A percentile compares a stretch with the other conserved stretches of the same genome.
phyloP scores from a whole-genome alignment of 805 yeast species.

The Sugiyamaella smithiae region DNA sequence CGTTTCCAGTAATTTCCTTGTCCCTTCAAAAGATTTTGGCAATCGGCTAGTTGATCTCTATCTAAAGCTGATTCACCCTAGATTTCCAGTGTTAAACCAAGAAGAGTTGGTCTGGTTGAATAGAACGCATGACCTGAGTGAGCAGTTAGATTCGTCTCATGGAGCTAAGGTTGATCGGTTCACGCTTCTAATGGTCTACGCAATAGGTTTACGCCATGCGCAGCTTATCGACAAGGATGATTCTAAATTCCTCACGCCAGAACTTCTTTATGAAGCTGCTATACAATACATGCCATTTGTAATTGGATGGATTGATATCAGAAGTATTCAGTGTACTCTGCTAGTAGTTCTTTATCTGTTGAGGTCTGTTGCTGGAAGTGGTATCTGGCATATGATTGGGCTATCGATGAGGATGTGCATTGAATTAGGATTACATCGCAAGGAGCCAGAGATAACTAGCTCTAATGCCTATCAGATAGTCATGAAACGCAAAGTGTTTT shows the following conservation, averaged over 20 bases:
- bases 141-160: background rate
- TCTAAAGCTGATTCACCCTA: conserved; percentile 7
- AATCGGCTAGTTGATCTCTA: conserved; percentile 7
- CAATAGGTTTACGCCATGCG: conserved; percentile 12
- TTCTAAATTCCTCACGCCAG: conserved; percentile 10
- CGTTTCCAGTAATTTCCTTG: background rate
- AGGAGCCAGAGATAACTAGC: conserved; percentile 31
- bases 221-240: conserved; percentile 13
- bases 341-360: conserved; percentile 10
- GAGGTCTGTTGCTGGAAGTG: conserved; percentile 53
- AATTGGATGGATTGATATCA: background rate
- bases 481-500: conserved; percentile 68
- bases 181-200: conserved; percentile 12
- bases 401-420: conserved; percentile 73
- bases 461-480: conserved; percentile 59
- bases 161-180: conserved; percentile 4
- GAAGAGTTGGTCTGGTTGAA: conserved; percentile 2
- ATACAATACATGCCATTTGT: conserved; percentile 11
- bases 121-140: background rate
- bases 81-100: conserved; percentile 11
- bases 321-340: conserved; percentile 12
- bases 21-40: conserved; percentile 9
- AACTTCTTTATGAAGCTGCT: conserved; percentile 9
- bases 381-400: conserved; percentile 85
- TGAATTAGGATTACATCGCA: conserved; percentile 80